phyloP scores from a whole-genome alignment of 1,139 yeast genomes.

The Yamadazyma epiphylla region DNA sequence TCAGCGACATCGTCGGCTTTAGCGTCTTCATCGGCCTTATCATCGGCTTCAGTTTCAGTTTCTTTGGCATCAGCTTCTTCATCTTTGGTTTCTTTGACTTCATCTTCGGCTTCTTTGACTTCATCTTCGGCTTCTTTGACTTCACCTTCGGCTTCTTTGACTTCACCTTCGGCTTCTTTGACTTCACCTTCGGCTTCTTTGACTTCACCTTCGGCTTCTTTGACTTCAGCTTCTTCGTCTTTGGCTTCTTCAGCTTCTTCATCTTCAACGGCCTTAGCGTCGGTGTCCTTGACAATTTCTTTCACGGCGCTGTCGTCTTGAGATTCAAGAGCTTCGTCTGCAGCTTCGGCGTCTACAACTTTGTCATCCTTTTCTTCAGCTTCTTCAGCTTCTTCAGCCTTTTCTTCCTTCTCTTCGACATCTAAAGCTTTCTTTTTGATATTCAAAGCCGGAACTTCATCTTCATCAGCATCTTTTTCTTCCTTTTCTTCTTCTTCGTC shows the following conservation, averaged over 20 bases:
- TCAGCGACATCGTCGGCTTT: conserved; percentile 1
- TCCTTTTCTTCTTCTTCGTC: conserved; percentile 3
- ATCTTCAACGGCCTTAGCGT: conserved; percentile 1
- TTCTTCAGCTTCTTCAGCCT: background rate
- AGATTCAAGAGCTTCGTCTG: too few species aligned
- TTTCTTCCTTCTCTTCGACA: conserved; percentile 3
- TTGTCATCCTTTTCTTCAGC: background rate
- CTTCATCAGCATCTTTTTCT: conserved; percentile 1
- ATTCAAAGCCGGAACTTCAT: too few species aligned
- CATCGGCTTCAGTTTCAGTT: conserved; percentile 1
- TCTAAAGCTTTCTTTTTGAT: too few species aligned
- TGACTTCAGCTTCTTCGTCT: conserved; percentile 2
- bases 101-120: conserved; percentile 7
- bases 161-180: conserved; percentile 3
- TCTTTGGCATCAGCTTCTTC: conserved; percentile 7
- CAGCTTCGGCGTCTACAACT: background rate
- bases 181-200: conserved; percentile 7
- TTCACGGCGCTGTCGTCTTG: too few species aligned
- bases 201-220: conserved; percentile 5
- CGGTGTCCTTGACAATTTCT: too few species aligned
- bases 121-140: conserved; percentile 6
- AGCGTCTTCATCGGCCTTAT: conserved; percentile 1
- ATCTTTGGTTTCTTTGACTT: conserved; percentile 2
- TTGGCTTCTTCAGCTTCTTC: conserved; percentile 2
- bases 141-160: conserved; percentile 5